These are phyloP conservation scores for Wickerhamomyces hampshirensis DNA, from an alignment of 805 yeast species.

Conservation along the genomic window DNA sequence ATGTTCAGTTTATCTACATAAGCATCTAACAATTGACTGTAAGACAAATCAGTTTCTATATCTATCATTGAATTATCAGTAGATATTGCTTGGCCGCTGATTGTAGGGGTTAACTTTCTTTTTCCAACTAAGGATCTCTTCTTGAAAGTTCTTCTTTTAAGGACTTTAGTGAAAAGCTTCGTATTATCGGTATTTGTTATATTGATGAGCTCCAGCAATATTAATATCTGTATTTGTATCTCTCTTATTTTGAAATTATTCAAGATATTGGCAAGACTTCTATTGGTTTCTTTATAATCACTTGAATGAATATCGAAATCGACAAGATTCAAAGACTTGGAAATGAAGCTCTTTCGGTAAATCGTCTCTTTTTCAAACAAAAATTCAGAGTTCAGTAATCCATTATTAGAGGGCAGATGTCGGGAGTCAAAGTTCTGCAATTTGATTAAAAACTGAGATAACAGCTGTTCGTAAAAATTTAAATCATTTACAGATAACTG, in stretches of 20 bases:
- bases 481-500: constrained; percentile 34
- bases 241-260: constrained; percentile 47
- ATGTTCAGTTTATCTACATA: constrained; percentile 49
- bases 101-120: constrained; percentile 23
- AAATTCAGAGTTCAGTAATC: constrained; percentile 22
- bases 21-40: constrained; percentile 34
- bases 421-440: constrained; percentile 38
- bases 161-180: constrained; percentile 26
- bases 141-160: constrained; percentile 4
- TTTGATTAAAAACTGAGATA: constrained; percentile 30
- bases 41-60: constrained; percentile 12
- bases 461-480: constrained; percentile 16
- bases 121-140: constrained; percentile 29
- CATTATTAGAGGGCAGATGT: constrained; percentile 29
- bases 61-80: not conserved
- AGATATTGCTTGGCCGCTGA: constrained; percentile 39
- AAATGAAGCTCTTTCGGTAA: constrained; percentile 25
- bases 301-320: constrained; percentile 22
- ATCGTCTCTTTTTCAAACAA: constrained; percentile 25
- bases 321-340: constrained; percentile 21
- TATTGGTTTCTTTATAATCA: constrained; percentile 24
- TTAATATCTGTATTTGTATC: constrained; percentile 48
- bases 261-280: constrained; percentile 26
- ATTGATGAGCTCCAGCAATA: constrained; percentile 41
- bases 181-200: constrained; percentile 32